Evolutionary conservation across 1,284 basidiomycete species (phyloP), one percentile per base, ranked within the genome.

Genomic region (Leccinum pachyderme): DNA sequence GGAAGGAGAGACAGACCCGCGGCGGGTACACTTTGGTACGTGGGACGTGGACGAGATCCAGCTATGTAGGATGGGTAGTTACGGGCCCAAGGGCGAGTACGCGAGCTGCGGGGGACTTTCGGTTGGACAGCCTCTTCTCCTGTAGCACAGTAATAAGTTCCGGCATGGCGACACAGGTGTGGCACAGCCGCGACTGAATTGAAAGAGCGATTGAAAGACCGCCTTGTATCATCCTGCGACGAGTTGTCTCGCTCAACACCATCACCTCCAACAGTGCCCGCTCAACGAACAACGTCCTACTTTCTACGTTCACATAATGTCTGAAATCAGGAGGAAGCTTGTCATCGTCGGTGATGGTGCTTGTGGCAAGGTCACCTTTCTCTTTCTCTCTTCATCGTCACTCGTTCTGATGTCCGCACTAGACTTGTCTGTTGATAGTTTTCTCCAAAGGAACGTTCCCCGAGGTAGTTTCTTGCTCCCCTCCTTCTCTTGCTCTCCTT

Each of bases 401-500:
- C 47, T 39, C 13, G 7, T 58, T 62, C 61, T 63, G 58, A 73
- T 71, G 53, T 61, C 54, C 45, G 54, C 37, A 58, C 49, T 39
- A 86, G 86, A 91, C 90, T 56, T 92, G 89, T 74, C 75, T 92
- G 66, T 80, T 92, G 71, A 91, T 92, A 68, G 89, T 91, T 63
- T 93, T 91, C 76, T 87, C 86, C 67, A 93, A 95, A 80, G 92
- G 92, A 67, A 92, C 90, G 60, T 96, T 96, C 84, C 93, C 93
- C 53, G 92, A 94, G 83, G 93, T 93, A 66, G 45, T 33, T 50
- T 57, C 46, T 28, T 13, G 9, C 51, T 25, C 1, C 22, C 9
- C 18, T 29, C 25, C 43, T 35, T 55, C 47, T 28, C 31, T 53
- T 27, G 28, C 33, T 33, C 31, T 18, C 46, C 18, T 45, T 39